phyloP scores from a whole-genome alignment of 2,329 filamentous ascomycete species.

The Diaporthe destruens region DNA sequence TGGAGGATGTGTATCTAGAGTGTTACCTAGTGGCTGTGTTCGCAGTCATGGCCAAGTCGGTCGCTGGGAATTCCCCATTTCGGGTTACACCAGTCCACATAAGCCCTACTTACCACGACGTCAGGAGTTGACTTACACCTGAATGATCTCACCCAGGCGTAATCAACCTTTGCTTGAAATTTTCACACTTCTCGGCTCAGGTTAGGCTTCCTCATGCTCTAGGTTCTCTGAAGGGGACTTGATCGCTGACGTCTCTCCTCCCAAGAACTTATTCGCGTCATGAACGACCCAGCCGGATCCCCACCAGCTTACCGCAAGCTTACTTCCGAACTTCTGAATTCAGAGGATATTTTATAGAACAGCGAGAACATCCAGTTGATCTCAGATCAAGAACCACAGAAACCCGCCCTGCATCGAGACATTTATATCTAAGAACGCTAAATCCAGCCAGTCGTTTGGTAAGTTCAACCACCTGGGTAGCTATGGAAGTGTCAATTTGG shows the following conservation, averaged over 20 bases:
- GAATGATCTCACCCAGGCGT: background rate
- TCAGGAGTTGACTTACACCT: background rate
- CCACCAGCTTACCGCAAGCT: slow-evolving; percentile 21
- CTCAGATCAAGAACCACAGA: background rate
- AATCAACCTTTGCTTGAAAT: background rate
- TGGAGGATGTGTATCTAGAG: no score
- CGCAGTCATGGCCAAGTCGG: background rate
- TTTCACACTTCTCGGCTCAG: background rate
- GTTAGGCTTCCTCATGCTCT: slow-evolving; percentile 14
- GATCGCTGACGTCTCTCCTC: slow-evolving; percentile 7
- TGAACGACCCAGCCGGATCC: slow-evolving; percentile 23
- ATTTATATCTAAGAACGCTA: slow-evolving; percentile 3
- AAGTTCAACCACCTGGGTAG: background rate
- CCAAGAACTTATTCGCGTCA: background rate
- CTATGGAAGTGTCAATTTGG: background rate
- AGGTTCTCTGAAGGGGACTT: slow-evolving; percentile 24
- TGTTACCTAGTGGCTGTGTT: background rate
- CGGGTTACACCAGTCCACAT: background rate
- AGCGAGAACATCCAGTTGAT: background rate
- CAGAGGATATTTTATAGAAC: background rate
- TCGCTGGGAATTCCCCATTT: background rate
- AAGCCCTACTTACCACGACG: background rate
- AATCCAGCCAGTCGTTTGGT: no score
- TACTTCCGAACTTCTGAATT: background rate
- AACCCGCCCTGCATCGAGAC: slow-evolving; percentile 7